These are phyloP conservation scores for Nannochloris sp. DNA, from an alignment of 139 green algal genomes.

Conservation along the genomic window DNA sequence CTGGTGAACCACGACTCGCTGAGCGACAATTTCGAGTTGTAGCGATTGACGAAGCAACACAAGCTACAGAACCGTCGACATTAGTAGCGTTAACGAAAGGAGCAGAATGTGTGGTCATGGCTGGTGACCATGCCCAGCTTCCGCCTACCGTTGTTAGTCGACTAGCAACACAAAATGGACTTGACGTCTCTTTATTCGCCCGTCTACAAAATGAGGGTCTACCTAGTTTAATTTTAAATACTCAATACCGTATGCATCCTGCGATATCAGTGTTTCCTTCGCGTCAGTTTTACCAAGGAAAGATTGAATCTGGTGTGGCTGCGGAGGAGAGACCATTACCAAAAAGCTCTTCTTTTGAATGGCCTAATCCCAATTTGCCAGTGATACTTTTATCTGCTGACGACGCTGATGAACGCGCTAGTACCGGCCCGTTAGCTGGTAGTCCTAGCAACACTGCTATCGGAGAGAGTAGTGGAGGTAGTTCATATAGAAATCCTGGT, in stretches of 20 bases:
- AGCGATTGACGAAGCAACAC: constrained; percentile 89
- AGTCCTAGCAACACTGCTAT: no score
- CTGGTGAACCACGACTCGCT: constrained; percentile 39
- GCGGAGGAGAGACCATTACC: constrained; percentile 19
- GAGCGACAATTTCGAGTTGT: constrained; percentile 60
- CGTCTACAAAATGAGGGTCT: constrained; percentile 57
- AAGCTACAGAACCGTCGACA: constrained; percentile 79
- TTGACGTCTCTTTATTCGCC: constrained; percentile 82
- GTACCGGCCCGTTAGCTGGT: not conserved
- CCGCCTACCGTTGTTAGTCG: constrained; percentile 66
- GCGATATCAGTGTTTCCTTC: constrained; percentile 52
- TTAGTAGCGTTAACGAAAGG: constrained; percentile 79
- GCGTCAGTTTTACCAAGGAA: constrained; percentile 49
- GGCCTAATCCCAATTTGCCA: constrained; percentile 33
- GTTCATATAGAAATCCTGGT: constrained; percentile 50
- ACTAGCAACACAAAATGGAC: constrained; percentile 35
- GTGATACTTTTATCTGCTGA: constrained; percentile 40
- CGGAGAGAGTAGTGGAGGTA: no score
- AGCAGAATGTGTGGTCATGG: constrained; percentile 75
- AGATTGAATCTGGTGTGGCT: constrained; percentile 28
- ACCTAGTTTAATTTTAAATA: constrained; percentile 68
- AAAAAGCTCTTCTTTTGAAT: constrained; percentile 20
- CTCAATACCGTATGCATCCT: constrained; percentile 91
- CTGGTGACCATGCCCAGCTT: constrained; percentile 85
- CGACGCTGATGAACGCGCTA: constrained; percentile 23